Conservation (phyloP, 192 early-diverging fungal genomes). For the Coemansia asiatica region DNA sequence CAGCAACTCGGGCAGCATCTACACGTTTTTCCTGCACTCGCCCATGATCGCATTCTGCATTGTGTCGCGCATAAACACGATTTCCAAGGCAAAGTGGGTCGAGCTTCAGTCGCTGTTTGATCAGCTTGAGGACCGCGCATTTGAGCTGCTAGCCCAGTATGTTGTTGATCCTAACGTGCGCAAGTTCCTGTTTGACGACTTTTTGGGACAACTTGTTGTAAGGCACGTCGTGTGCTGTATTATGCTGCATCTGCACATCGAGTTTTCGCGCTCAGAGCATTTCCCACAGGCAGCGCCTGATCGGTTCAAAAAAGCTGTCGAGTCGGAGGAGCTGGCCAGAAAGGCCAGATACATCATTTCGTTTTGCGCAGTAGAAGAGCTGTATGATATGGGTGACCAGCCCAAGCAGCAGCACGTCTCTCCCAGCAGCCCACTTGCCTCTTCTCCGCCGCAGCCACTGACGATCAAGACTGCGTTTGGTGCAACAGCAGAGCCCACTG, state of each 20-base stretch:
- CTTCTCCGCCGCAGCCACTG: background rate
- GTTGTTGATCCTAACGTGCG: slow-evolving; percentile 36
- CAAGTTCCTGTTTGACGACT: slow-evolving; percentile 87
- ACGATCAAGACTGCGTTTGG: background rate
- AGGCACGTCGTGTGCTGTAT: slow-evolving; percentile 76
- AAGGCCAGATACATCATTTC: slow-evolving; percentile 23
- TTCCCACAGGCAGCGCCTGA: slow-evolving; percentile 41
- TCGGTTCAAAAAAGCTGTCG: slow-evolving; percentile 13
- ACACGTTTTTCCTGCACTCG: slow-evolving; percentile 91
- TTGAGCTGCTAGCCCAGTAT: slow-evolving; percentile 20
- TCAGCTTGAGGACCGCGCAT: slow-evolving; percentile 26
- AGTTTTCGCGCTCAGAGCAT: slow-evolving; percentile 28
- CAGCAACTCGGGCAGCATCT: slow-evolving; percentile 79
- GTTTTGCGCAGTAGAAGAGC: slow-evolving; percentile 27
- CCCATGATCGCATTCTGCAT: slow-evolving; percentile 88
- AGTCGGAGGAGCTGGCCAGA: slow-evolving; percentile 15
- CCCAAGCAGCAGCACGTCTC: background rate
- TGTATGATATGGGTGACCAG: slow-evolving; percentile 25
- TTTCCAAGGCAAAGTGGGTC: slow-evolving; percentile 21
- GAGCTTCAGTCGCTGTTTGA: slow-evolving; percentile 25
- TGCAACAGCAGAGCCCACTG: background rate
- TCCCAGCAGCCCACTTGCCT: slow-evolving; percentile 9
- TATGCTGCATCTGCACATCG: slow-evolving; percentile 66
- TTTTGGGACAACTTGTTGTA: slow-evolving; percentile 85
- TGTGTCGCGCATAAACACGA: slow-evolving; percentile 30